Base-by-base conservation (phyloP, 306 rosid genomes). In the Castanea crenata region DNA sequence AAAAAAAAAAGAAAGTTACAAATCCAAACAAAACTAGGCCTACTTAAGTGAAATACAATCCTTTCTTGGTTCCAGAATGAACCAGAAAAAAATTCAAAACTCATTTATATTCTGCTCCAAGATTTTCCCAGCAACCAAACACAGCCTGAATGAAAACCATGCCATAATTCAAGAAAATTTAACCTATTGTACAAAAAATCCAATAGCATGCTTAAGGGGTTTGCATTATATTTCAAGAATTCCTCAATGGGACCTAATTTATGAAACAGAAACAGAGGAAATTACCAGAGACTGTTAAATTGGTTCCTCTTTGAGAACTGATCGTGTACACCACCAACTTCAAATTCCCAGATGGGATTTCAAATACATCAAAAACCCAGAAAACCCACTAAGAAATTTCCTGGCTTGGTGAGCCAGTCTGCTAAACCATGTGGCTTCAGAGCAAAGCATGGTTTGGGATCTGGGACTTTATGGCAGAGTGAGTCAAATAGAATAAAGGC, bases 211-310 rank as follows among this genome's bases (percentile, higher is more conserved):
- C 46, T 41, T 41, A 41, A 8, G 11, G 12, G 46, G 46, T 41
- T 3, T 8, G 12, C 46, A 41, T 8, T 41, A 2, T 2, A 7
- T 41, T 41, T 41, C 46, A 41, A 41, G 46, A 41, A 41, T 41
- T 41, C 12, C 12, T 49, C 16, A 49, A 12, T 12, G 32, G 67
- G 44, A 21, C 55, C 61, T 67, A 74, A 31, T 70, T 23, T 10
- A 25, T 21, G 32, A 23, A 51, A 35, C 4, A 3, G 14, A 54
- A 12, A 11, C 23, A 59, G 57, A 18, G 13, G 20, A 61, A 55
- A 78, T 64, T 51, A 86, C 89, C 87, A 63, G 81, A 74, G 61
- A 49, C 14, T 49, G 54, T 49, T 12, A 0, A 49, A 49, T 49
- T 49, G 54, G 54, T 49, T 49, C 54, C 5, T 49, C 54, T 13